Evolutionary conservation across 106 monocot genomes (phyloP), one percentile per base, ranked within the genome.

Genomic region (Dioscorea alata): DNA sequence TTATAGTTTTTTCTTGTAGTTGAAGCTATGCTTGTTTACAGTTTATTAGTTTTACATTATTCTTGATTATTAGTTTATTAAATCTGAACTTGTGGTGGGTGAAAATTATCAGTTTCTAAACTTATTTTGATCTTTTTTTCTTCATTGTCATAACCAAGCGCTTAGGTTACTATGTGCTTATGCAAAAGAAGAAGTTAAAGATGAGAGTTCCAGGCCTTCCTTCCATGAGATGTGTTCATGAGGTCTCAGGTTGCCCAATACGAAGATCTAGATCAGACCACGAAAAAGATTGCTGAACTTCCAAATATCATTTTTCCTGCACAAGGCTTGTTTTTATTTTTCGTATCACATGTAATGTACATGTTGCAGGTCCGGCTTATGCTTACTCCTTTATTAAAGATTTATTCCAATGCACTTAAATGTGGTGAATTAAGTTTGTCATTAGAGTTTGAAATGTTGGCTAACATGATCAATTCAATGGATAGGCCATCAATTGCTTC

Each of bases 291-390:
- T 60, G 28, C 60, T 80, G 76, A n/a, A 67, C 16, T 50, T 75
- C 69, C 60, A 49, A n/a, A n/a, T n/a, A n/a, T n/a, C 72, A 57
- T 69, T 18, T 57, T 28, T 3, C 28, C 6, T 49, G 8, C 22
- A 12, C 23, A 63, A 56, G 23, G 34, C 18, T 24, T 54, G 12
- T 57, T 48, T 13, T 59, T 65, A 21, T 70, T 72, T 73, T 18
- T 22, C 57, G 62, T 49, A 0, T 19, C 71, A 56, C 19, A 13
- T 75, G n/a, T 57, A 9, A 58, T 42, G 42, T 42, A 42, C 25
- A 66, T 31, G 31, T 76, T 82, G 48, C 79, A 99, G 97, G 92
- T 90, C 22, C 97, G 97, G 33, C 85, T 99, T 58, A 60, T 87
- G 21, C 82, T 99, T 57, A n/a, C 72, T 32, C 82, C 92, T 62